Base-by-base conservation (phyloP, 202 grass and related monocot genomes). In the Elaeis oleifera region DNA sequence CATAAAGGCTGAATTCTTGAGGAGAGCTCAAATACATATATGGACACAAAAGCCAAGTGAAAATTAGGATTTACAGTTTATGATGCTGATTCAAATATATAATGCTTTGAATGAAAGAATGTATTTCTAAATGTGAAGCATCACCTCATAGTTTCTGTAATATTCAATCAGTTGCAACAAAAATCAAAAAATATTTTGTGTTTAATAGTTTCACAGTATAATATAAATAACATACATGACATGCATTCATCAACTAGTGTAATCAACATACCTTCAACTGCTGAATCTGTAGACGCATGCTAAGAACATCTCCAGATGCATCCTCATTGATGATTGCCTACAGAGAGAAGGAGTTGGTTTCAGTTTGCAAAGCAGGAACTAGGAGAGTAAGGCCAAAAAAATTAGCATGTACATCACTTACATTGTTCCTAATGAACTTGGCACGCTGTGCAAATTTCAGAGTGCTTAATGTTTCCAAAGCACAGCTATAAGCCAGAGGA, bases 381-480 rank as follows among this genome's bases (percentile, higher is more conserved):
- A 62, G 65, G 9, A 11, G 6, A 13, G 19, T 48, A 28, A 64
- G 59, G 36, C 5, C 26, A 64, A 58, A 65, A 27, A 32, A 15
- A 62, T 4, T 29, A 25, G 49, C 52, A 66, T 36, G 23, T 51
- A 18, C 25, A 48, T 49, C 21, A 60, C 82, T 64, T 75, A 99
- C 94, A 66, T 99, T 92, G 54, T 99, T 99, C 57, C 89, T 85
- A 60, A 99, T 92, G 65, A 86, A 91, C 72, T 99, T 99, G 27
- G 94, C 94, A 66, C 94, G 79, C n/a, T 99, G 94, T 17, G 94
- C 88, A 31, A 99, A 99, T 74, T 99, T 99, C 72, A 99, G 81
- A 60, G 94, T 99, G 80, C 94, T 99, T 60, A 99, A 61, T 2
- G 94, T 99, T 82, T 99, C 94, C 55, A 87, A 86, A 48, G 80